Evolutionary conservation across 805 yeast genomes (phyloP).

Genomic region (Wickerhamomyces silvicola): DNA sequence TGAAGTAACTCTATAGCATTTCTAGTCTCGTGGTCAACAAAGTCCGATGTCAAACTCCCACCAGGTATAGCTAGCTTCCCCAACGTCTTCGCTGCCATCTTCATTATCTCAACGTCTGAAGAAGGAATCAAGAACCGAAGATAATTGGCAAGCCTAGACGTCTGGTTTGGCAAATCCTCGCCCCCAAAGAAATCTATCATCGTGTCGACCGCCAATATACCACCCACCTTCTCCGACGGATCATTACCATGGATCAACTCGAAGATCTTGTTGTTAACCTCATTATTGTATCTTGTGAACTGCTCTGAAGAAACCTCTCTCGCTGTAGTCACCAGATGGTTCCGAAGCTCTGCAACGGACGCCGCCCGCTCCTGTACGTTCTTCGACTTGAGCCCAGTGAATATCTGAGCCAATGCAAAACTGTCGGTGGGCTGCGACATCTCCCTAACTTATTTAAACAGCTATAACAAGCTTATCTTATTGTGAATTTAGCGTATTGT

Average conservation of each 20-base stretch:
- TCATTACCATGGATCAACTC: slow-evolving; percentile 77
- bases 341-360: slow-evolving; percentile 67
- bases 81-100: slow-evolving; percentile 76
- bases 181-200: slow-evolving; percentile 80
- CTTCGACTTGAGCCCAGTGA: slow-evolving; percentile 30
- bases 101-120: slow-evolving; percentile 78
- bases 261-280: slow-evolving; percentile 79
- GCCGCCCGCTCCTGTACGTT: slow-evolving; percentile 27
- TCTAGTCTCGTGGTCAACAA: slow-evolving; percentile 88
- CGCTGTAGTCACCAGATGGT: slow-evolving; percentile 63
- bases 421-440: slow-evolving; percentile 18
- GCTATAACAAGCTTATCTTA: too few relatives aligned
- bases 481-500: too few relatives aligned
- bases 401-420: slow-evolving; percentile 29
- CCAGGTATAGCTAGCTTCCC: slow-evolving; percentile 90
- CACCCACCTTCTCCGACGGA: slow-evolving; percentile 72
- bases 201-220: slow-evolving; percentile 84
- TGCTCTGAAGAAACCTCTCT: slow-evolving; percentile 81
- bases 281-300: slow-evolving; percentile 73
- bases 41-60: slow-evolving; percentile 82
- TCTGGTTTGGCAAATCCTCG: slow-evolving; percentile 81
- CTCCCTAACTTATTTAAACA: too few relatives aligned
- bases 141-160: slow-evolving; percentile 88
- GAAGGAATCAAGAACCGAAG: slow-evolving; percentile 74
- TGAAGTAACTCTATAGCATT: slow-evolving; percentile 88